A percentile compares a stretch with the other conserved stretches of the same genome.
These are phyloP conservation scores for Phytophthora ramorum DNA, from an alignment of 352 stramenopile species.

Conservation along the genomic window DNA sequence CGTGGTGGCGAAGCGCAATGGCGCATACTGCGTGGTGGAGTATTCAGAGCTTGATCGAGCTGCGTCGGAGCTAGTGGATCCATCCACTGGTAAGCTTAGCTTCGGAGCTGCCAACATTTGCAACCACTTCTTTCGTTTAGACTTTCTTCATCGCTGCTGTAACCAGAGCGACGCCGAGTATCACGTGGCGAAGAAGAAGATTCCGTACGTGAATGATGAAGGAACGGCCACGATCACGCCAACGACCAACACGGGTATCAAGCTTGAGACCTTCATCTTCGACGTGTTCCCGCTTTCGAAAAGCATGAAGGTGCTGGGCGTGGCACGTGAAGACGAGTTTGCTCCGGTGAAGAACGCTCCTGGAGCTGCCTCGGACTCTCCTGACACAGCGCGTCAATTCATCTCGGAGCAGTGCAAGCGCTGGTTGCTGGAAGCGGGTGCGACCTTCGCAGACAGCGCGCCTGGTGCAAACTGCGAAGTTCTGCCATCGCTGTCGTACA, in stretches of 20 bases:
- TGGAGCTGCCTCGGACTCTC: conserved; percentile 72
- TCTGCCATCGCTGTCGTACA: conserved; percentile 82
- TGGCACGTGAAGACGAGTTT: conserved; percentile 91
- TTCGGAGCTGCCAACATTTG: conserved; percentile 99
- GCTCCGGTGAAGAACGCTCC: conserved; percentile 91
- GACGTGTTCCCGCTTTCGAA: conserved; percentile 97
- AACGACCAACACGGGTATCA: conserved; percentile 94
- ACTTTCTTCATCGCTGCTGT: conserved; percentile 82
- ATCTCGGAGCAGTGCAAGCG: conserved; percentile 62
- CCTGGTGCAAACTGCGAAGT: conserved; percentile 70
- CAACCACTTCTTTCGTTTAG: conserved; percentile 97
- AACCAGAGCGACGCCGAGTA: conserved; percentile 94
- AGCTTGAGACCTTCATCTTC: conserved; percentile 99
- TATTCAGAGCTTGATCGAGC: conserved; percentile 96
- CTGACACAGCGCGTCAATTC: conserved; percentile 75
- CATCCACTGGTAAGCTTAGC: conserved; percentile 81
- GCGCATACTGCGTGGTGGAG: conserved; percentile 94
- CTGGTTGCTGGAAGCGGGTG: conserved; percentile 68
- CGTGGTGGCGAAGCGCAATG: conserved; percentile 85
- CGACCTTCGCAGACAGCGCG: conserved; percentile 36
- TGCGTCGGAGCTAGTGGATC: conserved; percentile 66
- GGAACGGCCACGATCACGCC: conserved; percentile 89
- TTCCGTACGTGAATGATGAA: conserved; percentile 89
- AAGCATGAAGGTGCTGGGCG: conserved; percentile 94
- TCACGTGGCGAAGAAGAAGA: conserved; percentile 98